These are phyloP conservation scores for Grammothele lineata DNA, from an alignment of 768 basidiomycete genomes.

Conservation along the genomic window DNA sequence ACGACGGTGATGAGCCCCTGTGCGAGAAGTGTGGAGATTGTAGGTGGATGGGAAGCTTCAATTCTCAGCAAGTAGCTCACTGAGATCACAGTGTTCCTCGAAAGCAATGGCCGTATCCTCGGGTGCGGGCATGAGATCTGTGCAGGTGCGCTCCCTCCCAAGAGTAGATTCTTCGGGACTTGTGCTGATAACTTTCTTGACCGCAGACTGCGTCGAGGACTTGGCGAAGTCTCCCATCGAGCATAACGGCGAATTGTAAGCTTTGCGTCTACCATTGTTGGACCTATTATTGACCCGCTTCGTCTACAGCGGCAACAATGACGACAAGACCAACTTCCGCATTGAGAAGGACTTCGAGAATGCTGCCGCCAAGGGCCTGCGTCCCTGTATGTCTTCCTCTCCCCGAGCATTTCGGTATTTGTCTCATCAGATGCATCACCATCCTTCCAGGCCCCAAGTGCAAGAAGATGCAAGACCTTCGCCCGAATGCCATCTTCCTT, in stretches of 20 bases:
- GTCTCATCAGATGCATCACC: background rate
- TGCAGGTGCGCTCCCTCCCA: conserved; percentile 41
- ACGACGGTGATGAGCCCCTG: conserved; percentile 40
- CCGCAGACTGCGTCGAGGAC: conserved; percentile 57
- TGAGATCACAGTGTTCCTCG: conserved; percentile 41
- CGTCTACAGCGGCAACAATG: conserved; percentile 48
- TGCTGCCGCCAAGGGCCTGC: conserved; percentile 51
- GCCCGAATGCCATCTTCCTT: conserved; percentile 49
- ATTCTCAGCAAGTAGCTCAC: too few relatives aligned
- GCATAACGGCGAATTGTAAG: conserved; percentile 61
- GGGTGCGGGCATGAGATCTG: conserved; percentile 68
- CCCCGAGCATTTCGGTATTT: too few relatives aligned
- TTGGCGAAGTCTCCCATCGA: conserved; percentile 46
- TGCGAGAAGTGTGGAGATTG: conserved; percentile 71
- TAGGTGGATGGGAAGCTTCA: too few relatives aligned
- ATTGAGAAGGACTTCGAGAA: conserved; percentile 54
- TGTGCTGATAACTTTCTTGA: background rate
- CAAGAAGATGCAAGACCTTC: conserved; percentile 57
- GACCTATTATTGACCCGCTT: background rate
- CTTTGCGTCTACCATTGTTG: background rate
- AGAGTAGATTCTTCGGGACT: background rate
- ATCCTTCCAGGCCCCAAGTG: conserved; percentile 55
- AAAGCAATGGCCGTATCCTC: conserved; percentile 55
- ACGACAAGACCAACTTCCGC: conserved; percentile 50
- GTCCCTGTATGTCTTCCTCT: conserved; percentile 44